phyloP scores from a whole-genome alignment of 768 basidiomycete species.

The Coprinopsis marcescibilis region DNA sequence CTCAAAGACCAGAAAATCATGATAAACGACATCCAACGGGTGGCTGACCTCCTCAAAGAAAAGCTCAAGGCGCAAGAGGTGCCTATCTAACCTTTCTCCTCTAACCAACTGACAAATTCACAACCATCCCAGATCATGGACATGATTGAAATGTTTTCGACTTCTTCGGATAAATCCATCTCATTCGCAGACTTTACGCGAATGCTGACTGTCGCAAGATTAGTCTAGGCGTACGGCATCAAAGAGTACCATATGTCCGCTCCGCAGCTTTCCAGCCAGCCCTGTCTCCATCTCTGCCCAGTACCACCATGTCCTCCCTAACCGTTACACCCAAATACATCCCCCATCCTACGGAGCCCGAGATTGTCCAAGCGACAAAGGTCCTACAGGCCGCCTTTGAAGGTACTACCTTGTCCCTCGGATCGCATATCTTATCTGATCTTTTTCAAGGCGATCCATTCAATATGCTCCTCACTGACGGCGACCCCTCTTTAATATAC shows the following conservation, averaged over 20 bases:
- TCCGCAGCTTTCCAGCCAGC: background rate
- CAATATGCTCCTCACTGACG: conserved; percentile 15
- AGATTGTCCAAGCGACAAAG: conserved; percentile 2
- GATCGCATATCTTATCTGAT: background rate
- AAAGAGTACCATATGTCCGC: background rate
- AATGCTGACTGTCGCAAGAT: conserved; percentile 64
- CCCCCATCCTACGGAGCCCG: background rate
- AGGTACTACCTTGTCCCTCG: background rate
- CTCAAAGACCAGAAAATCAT: conserved; percentile 50
- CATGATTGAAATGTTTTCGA: conserved; percentile 76
- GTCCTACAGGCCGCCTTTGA: background rate
- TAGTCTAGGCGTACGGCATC: conserved; percentile 30
- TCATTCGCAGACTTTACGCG: conserved; percentile 61
- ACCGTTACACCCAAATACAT: conserved; percentile 1
- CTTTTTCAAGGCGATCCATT: conserved; percentile 6
- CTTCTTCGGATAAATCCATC: conserved; percentile 63
- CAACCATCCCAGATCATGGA: conserved; percentile 54
- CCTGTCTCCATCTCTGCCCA: background rate
- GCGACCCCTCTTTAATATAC: conserved; percentile 15
- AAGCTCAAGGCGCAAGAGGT: conserved; percentile 75
- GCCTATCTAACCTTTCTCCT: background rate
- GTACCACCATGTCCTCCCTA: background rate
- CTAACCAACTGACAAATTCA: background rate
- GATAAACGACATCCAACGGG: conserved; percentile 60
- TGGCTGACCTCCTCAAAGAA: conserved; percentile 60